A percentile compares a stretch with the other conserved stretches of the same genome.
phyloP scores from a whole-genome alignment of 106 monocot genomes.

The Dioscorea alata region DNA sequence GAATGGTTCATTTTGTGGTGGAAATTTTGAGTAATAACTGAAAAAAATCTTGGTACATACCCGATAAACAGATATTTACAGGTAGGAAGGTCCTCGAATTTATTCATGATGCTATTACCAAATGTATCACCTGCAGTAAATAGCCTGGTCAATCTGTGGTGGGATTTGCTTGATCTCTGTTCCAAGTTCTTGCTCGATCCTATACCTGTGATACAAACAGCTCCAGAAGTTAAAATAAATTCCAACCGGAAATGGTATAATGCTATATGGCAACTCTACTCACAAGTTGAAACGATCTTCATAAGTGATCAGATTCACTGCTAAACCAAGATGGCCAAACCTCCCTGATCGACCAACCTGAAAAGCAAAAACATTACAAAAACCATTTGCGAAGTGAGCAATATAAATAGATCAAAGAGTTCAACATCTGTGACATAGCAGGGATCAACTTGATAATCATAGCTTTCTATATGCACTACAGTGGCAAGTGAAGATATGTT shows the following conservation, averaged over 20 bases:
- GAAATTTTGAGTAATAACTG: too few species aligned
- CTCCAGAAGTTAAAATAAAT: not conserved
- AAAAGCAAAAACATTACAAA: not conserved
- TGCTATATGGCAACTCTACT: slow-evolving; percentile 3
- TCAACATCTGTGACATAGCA: too few species aligned
- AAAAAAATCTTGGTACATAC: slow-evolving; percentile 4
- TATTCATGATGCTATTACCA: not conserved
- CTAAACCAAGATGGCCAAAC: slow-evolving; percentile 93
- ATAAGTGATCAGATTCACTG: slow-evolving; percentile 90
- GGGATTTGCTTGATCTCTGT: slow-evolving; percentile 96
- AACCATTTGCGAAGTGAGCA: too few species aligned
- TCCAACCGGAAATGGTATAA: not conserved
- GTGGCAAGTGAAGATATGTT: too few species aligned
- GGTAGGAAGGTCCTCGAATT: slow-evolving; percentile 2
- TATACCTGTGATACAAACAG: slow-evolving; percentile 35
- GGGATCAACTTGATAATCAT: too few species aligned
- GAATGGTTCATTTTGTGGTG: too few species aligned
- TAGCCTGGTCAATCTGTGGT: slow-evolving; percentile 80
- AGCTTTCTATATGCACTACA: too few species aligned
- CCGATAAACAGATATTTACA: slow-evolving; percentile 22
- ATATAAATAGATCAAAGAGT: too few species aligned
- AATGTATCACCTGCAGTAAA: slow-evolving; percentile 78
- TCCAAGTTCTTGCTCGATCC: slow-evolving; percentile 94
- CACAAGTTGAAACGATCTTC: slow-evolving; percentile 97
- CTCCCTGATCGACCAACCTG: slow-evolving; percentile 98